Conservation (phyloP, 306 rosid species). For the Vigna mungo region DNA sequence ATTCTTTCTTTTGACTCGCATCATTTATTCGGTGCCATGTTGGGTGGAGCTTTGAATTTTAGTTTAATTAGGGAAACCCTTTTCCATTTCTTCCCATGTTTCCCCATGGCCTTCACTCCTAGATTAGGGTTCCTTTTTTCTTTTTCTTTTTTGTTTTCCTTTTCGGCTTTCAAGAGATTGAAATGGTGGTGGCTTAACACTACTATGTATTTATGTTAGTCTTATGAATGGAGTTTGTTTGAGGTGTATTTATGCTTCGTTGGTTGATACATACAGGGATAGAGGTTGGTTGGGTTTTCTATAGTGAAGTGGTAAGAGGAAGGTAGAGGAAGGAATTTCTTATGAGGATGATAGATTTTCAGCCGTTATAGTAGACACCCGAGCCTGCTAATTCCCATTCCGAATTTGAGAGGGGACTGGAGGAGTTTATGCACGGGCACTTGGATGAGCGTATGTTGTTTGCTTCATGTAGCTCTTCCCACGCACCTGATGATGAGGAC, state of each 20-base stretch:
- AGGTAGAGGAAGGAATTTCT: constrained; percentile 40
- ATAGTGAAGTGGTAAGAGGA: constrained; percentile 42
- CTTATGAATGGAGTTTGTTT: constrained; percentile 47
- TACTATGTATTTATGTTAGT: constrained; percentile 41
- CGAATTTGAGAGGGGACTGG: constrained; percentile 85
- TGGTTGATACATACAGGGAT: constrained; percentile 48
- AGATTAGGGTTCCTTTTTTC: constrained; percentile 56
- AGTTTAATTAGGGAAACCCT: constrained; percentile 57
- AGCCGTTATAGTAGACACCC: constrained; percentile 89
- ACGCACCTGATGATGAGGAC: constrained; percentile 77
- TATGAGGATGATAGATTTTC: constrained; percentile 81
- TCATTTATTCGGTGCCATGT: constrained; percentile 62
- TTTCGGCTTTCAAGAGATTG: constrained; percentile 57
- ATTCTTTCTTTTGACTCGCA: constrained; percentile 37
- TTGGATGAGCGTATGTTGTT: constrained; percentile 96
- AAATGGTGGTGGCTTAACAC: constrained; percentile 54
- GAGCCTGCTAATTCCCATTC: constrained; percentile 80
- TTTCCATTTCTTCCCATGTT: constrained; percentile 25
- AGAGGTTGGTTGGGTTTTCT: constrained; percentile 45
- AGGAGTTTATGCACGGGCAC: constrained; percentile 93
- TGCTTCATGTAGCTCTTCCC: constrained; percentile 91
- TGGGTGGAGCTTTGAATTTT: constrained; percentile 52
- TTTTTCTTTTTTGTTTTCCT: constrained; percentile 56
- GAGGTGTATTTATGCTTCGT: constrained; percentile 38
- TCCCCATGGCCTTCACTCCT: constrained; percentile 42